These are phyloP conservation scores for Salix viminalis DNA, from an alignment of 345 rosid genomes.

Conservation along the genomic window DNA sequence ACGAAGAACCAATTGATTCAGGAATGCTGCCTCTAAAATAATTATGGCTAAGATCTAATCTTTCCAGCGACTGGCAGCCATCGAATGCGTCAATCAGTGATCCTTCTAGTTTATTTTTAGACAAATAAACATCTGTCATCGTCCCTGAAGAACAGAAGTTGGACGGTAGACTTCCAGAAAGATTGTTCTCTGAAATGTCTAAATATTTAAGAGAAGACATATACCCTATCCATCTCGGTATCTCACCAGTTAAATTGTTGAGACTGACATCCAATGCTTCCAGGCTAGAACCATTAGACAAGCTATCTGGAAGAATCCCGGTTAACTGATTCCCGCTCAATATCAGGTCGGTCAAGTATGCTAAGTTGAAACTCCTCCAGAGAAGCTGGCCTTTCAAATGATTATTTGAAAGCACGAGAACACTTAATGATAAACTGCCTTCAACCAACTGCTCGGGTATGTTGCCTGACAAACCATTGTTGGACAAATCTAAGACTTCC, in stretches of 20 bases:
- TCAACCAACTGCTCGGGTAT: too few species aligned
- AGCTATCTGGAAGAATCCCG: neutral
- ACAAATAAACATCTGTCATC: neutral
- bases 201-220: neutral
- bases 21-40: too few species aligned
- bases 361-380: neutral
- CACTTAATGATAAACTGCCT: too few species aligned
- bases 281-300: neutral
- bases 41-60: too few species aligned
- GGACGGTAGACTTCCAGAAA: conserved; percentile 3
- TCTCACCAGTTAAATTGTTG: neutral
- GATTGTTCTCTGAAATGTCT: neutral
- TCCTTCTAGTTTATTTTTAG: conserved; percentile 1
- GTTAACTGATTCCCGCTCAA: neutral
- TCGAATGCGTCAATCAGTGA: neutral
- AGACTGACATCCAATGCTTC: neutral
- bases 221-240: neutral
- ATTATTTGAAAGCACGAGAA: neutral
- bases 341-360: neutral
- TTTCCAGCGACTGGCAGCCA: neutral
- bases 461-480: too few species aligned
- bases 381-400: neutral
- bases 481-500: too few species aligned
- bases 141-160: neutral
- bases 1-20: too few species aligned